These are phyloP conservation scores for Candida chilensis DNA, from an alignment of 805 yeast genomes.

Conservation along the genomic window DNA sequence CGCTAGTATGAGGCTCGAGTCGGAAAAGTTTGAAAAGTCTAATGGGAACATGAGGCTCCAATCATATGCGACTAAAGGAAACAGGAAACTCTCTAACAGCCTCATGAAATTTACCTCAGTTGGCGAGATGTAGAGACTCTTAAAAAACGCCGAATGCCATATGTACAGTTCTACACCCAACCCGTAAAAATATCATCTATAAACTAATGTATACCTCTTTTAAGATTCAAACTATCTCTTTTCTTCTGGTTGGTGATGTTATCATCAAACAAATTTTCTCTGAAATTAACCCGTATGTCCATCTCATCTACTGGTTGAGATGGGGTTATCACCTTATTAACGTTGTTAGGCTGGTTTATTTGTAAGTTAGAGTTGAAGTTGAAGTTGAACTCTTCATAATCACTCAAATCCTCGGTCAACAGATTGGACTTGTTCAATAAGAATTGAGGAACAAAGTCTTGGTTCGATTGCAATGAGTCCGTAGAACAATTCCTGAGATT, in stretches of 20 bases:
- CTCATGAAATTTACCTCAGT: too few relatives aligned
- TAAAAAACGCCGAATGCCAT: too few relatives aligned
- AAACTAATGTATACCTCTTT: constrained; percentile 30
- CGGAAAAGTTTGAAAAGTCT: too few relatives aligned
- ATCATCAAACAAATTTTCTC: background rate
- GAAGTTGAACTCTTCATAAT: constrained; percentile 21
- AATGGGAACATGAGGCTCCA: too few relatives aligned
- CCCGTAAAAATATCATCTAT: background rate
- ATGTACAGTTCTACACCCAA: too few relatives aligned
- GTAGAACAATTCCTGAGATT: constrained; percentile 14
- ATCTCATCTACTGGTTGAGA: background rate
- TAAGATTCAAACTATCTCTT: constrained; percentile 32
- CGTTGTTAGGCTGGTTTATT: background rate
- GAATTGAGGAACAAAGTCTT: constrained; percentile 32
- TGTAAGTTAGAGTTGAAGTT: constrained; percentile 17
- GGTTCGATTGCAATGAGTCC: constrained; percentile 33
- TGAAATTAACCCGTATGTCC: background rate
- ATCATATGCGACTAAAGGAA: too few relatives aligned
- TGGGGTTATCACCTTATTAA: background rate
- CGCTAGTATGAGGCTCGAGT: too few relatives aligned
- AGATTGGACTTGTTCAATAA: constrained; percentile 17
- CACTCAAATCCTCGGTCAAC: constrained; percentile 6
- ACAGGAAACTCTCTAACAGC: too few relatives aligned
- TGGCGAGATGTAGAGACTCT: too few relatives aligned
- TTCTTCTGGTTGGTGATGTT: constrained; percentile 16